phyloP scores from a whole-genome alignment of 495 filamentous ascomycete species.

The Echria macrotheca region DNA sequence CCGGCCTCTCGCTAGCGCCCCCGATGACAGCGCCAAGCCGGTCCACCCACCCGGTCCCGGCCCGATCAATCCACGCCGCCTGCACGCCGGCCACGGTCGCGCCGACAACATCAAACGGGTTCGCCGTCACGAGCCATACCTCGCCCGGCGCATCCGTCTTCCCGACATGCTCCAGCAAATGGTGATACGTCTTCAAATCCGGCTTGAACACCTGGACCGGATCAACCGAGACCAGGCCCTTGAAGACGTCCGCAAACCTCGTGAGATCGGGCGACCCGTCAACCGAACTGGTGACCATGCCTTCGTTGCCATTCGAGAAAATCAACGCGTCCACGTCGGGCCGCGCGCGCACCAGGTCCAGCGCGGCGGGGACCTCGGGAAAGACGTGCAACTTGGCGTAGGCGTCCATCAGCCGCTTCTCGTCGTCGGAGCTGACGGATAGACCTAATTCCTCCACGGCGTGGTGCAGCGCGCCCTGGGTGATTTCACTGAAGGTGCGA shows the following conservation, averaged over 20 bases:
- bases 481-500: constrained; percentile 60
- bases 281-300: constrained; percentile 61
- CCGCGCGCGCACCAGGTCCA: constrained; percentile 34
- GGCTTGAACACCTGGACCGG: constrained; percentile 63
- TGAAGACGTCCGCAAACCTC: constrained; percentile 42
- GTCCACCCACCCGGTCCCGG: constrained; percentile 49
- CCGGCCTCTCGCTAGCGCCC: constrained; percentile 38
- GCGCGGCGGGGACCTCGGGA: constrained; percentile 54
- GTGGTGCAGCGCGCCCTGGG: constrained; percentile 56
- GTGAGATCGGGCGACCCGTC: constrained; percentile 21
- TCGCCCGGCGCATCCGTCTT: constrained; percentile 42
- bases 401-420: constrained; percentile 51
- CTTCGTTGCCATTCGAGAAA: constrained; percentile 68
- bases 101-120: constrained; percentile 76
- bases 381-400: constrained; percentile 69
- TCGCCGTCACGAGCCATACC: constrained; percentile 70
- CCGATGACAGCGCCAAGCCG: constrained; percentile 37
- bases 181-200: constrained; percentile 54
- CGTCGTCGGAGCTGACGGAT: constrained; percentile 36
- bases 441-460: constrained; percentile 53
- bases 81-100: constrained; percentile 49
- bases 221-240: constrained; percentile 58
- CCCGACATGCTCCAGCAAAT: constrained; percentile 51
- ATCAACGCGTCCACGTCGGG: constrained; percentile 50
- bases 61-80: constrained; percentile 66